Evolutionary conservation across 2,329 filamentous ascomycete species (phyloP).

Genomic region (Trichoderma simmonsii): DNA sequence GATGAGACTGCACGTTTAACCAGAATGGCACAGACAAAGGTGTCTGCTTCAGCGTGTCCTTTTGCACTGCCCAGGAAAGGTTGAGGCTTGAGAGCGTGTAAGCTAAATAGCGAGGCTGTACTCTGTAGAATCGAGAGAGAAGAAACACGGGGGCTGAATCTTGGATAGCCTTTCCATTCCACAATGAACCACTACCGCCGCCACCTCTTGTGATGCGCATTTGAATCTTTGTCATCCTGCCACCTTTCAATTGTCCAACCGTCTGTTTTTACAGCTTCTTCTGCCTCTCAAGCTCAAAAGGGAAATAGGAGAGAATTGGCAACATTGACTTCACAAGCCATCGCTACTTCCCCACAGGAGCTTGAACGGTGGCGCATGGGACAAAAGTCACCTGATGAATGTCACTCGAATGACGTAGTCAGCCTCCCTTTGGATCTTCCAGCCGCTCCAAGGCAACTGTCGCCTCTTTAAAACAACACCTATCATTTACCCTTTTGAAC

Average conservation of each 20-base stretch:
- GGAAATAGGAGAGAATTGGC: background rate
- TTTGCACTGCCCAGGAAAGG: slow-evolving; percentile 28
- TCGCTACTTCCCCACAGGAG: background rate
- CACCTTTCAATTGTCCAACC: background rate
- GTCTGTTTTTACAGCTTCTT: background rate
- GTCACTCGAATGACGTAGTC: slow-evolving; percentile 15
- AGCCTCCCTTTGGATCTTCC: background rate
- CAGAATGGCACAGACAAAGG: slow-evolving; percentile 31
- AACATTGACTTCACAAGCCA: background rate
- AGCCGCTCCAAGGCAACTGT: background rate
- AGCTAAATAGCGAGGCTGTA: background rate
- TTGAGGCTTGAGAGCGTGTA: background rate
- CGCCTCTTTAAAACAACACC: background rate
- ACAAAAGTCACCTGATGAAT: slow-evolving; percentile 6
- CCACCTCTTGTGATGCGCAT: background rate
- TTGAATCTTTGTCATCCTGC: background rate
- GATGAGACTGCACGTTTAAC: slow-evolving; percentile 37
- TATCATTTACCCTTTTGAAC: background rate
- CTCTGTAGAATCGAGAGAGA: background rate
- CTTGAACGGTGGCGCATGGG: background rate
- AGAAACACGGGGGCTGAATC: background rate
- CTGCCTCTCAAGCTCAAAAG: background rate
- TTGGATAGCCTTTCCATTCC: background rate
- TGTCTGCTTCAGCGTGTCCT: slow-evolving; percentile 42
- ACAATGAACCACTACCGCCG: background rate